Conservation (phyloP, 1,284 basidiomycete genomes). For the Leccinum pallidistipes region DNA sequence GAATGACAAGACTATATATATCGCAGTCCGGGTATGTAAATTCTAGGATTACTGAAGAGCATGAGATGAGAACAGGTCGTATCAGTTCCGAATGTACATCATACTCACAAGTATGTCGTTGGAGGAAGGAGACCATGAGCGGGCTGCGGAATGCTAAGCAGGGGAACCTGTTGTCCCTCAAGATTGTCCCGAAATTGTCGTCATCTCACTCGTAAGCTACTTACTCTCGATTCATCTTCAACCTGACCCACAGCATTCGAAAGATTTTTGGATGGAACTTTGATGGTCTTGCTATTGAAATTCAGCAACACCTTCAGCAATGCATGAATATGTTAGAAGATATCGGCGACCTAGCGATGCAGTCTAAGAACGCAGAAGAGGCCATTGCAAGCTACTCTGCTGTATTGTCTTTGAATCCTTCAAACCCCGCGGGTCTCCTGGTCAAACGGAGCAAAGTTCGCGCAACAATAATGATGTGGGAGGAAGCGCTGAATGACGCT, state of each 20-base stretch:
- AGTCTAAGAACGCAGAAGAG: too few relatives aligned
- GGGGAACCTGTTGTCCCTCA: background rate
- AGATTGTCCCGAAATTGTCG: background rate
- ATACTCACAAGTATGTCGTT: background rate
- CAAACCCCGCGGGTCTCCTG: background rate
- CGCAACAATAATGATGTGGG: background rate
- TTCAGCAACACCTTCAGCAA: too few relatives aligned
- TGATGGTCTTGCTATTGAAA: background rate
- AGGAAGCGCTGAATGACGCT: background rate
- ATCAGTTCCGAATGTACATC: background rate
- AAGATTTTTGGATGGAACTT: background rate
- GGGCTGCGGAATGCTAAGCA: background rate
- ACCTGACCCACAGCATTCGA: background rate
- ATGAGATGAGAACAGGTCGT: background rate
- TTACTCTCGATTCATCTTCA: background rate
- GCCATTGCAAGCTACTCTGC: background rate
- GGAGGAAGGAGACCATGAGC: background rate
- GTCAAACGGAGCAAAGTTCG: background rate
- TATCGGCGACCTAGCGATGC: too few relatives aligned
- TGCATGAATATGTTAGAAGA: too few relatives aligned
- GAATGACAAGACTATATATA: background rate
- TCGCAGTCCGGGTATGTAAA: background rate
- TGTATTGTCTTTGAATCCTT: background rate
- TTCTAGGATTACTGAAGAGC: background rate
- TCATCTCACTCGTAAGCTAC: background rate